A percentile compares a stretch with the other conserved stretches of the same genome.
Conservation (phyloP, 768 basidiomycete species). For the Chalciporus pseudorubinellus region DNA sequence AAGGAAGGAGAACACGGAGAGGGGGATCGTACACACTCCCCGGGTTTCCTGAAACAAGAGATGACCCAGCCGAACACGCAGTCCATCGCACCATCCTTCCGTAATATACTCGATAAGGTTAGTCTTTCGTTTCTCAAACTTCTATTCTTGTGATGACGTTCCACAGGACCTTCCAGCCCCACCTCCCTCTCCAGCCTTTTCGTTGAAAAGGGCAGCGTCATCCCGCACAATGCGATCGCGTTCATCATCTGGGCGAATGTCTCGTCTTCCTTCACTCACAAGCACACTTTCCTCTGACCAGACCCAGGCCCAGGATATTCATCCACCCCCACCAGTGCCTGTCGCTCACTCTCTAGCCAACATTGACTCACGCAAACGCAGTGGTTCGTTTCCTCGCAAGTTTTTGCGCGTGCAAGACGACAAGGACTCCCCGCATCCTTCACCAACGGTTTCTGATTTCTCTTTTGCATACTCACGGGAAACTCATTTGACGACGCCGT, state of each 20-base stretch:
- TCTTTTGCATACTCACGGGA: constrained; percentile 26
- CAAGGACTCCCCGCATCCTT: constrained; percentile 25
- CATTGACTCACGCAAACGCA: constrained; percentile 12
- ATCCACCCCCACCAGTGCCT: background rate
- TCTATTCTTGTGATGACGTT: background rate
- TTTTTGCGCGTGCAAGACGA: background rate
- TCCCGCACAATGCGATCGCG: constrained; percentile 28
- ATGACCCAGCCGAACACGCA: background rate
- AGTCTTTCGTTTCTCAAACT: background rate
- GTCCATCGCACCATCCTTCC: background rate
- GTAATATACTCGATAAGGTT: background rate
- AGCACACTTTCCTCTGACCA: constrained; percentile 30
- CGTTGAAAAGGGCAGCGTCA: constrained; percentile 21
- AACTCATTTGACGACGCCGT: constrained; percentile 24
- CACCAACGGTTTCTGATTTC: constrained; percentile 30
- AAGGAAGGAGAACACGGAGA: background rate
- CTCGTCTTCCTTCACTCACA: constrained; percentile 32
- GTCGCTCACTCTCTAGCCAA: constrained; percentile 9
- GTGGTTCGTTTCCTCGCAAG: constrained; percentile 10
- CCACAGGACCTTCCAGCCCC: background rate
- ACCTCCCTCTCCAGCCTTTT: constrained; percentile 9
- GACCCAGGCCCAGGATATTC: background rate
- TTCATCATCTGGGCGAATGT: constrained; percentile 30
- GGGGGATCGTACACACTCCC: background rate
- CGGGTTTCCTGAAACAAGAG: background rate